phyloP scores from a whole-genome alignment of 495 filamentous ascomycete species.

The Penicillium samsonianum region DNA sequence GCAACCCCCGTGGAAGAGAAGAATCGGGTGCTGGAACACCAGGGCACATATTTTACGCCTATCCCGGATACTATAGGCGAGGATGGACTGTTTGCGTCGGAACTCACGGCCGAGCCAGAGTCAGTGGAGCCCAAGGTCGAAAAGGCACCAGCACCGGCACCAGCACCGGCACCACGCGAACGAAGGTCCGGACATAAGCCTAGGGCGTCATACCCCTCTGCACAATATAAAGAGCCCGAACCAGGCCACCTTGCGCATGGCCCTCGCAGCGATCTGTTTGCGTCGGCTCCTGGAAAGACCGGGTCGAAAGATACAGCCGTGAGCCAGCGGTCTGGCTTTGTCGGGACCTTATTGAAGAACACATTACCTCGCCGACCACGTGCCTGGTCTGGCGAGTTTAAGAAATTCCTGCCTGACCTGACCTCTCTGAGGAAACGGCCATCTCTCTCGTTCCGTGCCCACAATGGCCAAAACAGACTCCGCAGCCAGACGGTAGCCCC shows the following conservation, averaged over 20 bases:
- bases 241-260: slow-evolving; percentile 13
- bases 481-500: slow-evolving; percentile 34
- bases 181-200: neutral
- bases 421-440: slow-evolving; percentile 48
- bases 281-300: slow-evolving; percentile 3
- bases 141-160: neutral
- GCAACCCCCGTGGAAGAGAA: slow-evolving; percentile 76
- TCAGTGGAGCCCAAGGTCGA: slow-evolving; percentile 14
- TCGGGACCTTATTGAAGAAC: slow-evolving; percentile 42
- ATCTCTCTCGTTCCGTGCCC: slow-evolving; percentile 46
- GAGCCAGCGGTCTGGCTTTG: slow-evolving; percentile 39
- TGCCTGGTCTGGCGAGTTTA: slow-evolving; percentile 46
- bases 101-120: slow-evolving; percentile 42
- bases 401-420: slow-evolving; percentile 47
- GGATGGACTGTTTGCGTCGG: slow-evolving; percentile 35
- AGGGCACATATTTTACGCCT: slow-evolving; percentile 56
- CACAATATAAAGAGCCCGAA: slow-evolving; percentile 4
- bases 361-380: slow-evolving; percentile 42
- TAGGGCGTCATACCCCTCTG: slow-evolving; percentile 13
- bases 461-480: slow-evolving; percentile 29
- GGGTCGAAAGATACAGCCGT: slow-evolving; percentile 19
- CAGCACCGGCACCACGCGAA: neutral
- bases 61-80: slow-evolving; percentile 29
- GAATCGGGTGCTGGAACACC: slow-evolving; percentile 62
- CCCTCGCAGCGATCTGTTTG: slow-evolving; percentile 21